Conservation (phyloP, 2,329 filamentous ascomycete genomes). For the Alternaria gaisen region DNA sequence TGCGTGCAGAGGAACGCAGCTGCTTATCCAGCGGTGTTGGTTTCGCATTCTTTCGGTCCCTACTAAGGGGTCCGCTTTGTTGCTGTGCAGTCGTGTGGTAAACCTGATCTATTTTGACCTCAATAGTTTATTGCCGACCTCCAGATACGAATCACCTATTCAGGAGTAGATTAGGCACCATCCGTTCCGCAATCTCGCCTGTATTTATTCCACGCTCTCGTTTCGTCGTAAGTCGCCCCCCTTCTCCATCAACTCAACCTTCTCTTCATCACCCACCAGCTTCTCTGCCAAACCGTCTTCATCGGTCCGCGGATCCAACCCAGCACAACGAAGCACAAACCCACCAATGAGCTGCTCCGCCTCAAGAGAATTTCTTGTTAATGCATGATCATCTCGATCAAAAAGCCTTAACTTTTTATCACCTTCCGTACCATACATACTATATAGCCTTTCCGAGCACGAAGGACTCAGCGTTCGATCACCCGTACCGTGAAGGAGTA, state of each 20-base stretch:
- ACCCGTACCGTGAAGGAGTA: constrained; percentile 6
- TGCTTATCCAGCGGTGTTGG: neutral
- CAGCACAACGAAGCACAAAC: constrained; percentile 6
- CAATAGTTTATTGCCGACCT: neutral
- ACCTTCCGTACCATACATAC: neutral
- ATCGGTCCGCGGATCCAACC: neutral
- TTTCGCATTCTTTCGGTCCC: neutral
- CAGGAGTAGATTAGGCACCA: neutral
- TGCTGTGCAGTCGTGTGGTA: neutral
- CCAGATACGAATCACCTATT: neutral
- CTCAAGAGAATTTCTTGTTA: constrained; percentile 4
- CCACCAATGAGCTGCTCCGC: constrained; percentile 8
- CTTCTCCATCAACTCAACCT: constrained; percentile 4
- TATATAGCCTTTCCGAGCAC: neutral
- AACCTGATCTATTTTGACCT: neutral
- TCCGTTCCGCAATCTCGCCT: neutral
- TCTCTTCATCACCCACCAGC: constrained; percentile 7
- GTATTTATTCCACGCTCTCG: constrained; percentile 3
- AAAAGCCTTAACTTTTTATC: constrained; percentile 1
- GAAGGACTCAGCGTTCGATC: neutral
- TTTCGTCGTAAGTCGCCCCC: constrained; percentile 5
- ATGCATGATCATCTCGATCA: constrained; percentile 7
- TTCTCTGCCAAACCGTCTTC: neutral
- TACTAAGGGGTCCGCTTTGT: neutral
- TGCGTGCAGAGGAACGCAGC: neutral